phyloP scores from a whole-genome alignment of 116 monocot genomes.

The Cymodocea nodosa region DNA sequence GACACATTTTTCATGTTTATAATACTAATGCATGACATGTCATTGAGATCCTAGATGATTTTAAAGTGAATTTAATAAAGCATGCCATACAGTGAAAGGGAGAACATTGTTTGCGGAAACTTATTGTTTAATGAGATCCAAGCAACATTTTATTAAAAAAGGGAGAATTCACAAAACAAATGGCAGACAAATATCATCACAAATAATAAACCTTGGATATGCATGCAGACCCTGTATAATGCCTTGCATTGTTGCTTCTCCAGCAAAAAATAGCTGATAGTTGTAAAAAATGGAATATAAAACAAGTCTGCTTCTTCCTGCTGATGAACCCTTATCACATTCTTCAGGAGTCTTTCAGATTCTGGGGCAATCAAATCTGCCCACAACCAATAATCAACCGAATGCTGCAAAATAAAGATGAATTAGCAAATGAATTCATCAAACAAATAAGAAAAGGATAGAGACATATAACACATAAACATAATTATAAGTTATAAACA shows the following conservation, averaged over 20 bases:
- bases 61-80: too few relatives aligned
- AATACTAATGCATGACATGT: too few relatives aligned
- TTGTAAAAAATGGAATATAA: constrained; percentile 96
- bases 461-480: too few relatives aligned
- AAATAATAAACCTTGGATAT: constrained; percentile 63
- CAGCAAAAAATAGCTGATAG: constrained; percentile 89
- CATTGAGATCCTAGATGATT: too few relatives aligned
- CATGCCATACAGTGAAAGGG: too few relatives aligned
- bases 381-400: constrained; percentile 98
- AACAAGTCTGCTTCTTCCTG: constrained; percentile 97
- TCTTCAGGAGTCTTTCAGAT: constrained; percentile 77
- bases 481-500: too few relatives aligned
- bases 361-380: constrained; percentile 86
- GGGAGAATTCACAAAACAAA: neutral
- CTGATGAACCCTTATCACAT: constrained; percentile 56
- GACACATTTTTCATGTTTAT: neutral
- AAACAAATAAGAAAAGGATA: too few relatives aligned
- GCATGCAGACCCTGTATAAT: constrained; percentile 94
- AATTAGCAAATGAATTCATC: neutral
- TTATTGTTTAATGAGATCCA: too few relatives aligned
- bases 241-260: constrained; percentile 92
- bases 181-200: neutral
- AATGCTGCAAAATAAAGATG: constrained; percentile 56
- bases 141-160: neutral
- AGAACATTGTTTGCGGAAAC: too few relatives aligned